Evolutionary conservation across 1,284 basidiomycete species (phyloP).

Genomic region (Neolentinus lepideus): DNA sequence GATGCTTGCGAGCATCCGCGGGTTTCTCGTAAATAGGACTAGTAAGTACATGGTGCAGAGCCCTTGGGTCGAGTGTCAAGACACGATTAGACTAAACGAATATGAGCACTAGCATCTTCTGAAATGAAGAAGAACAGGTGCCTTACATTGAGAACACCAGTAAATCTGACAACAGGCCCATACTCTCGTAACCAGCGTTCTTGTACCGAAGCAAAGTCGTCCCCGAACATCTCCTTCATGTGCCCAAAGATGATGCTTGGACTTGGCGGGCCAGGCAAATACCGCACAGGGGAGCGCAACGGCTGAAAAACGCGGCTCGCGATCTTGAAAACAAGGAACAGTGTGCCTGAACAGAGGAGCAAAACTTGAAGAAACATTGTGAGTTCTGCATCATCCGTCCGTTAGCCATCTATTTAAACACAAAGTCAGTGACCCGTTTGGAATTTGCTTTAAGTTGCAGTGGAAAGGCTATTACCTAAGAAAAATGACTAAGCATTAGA

Average conservation of each 20-base stretch:
- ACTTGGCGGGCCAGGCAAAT: slow-evolving; percentile 16
- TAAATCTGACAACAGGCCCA: slow-evolving; percentile 11
- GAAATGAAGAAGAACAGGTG: background rate
- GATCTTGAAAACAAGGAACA: background rate
- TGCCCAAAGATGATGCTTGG: slow-evolving; percentile 16
- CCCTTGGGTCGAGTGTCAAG: slow-evolving; percentile 26
- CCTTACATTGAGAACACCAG: slow-evolving; percentile 6
- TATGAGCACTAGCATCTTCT: background rate
- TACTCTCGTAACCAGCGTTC: slow-evolving; percentile 16
- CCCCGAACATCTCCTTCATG: slow-evolving; percentile 10
- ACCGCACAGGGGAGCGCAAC: slow-evolving; percentile 15
- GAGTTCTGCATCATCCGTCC: background rate
- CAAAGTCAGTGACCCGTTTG: background rate
- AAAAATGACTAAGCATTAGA: too few relatives aligned
- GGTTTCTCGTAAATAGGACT: slow-evolving; percentile 27
- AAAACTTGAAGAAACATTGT: background rate
- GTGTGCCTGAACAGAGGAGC: background rate
- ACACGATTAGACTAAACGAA: slow-evolving; percentile 10
- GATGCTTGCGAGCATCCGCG: slow-evolving; percentile 10
- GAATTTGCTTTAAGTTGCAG: too few relatives aligned
- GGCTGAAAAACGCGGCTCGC: background rate
- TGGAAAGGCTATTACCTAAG: too few relatives aligned
- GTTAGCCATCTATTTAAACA: background rate
- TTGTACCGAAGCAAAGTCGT: slow-evolving; percentile 9
- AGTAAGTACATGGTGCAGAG: slow-evolving; percentile 28